phyloP scores from a whole-genome alignment of 305 asterid species.

The Fraxinus paxiana region DNA sequence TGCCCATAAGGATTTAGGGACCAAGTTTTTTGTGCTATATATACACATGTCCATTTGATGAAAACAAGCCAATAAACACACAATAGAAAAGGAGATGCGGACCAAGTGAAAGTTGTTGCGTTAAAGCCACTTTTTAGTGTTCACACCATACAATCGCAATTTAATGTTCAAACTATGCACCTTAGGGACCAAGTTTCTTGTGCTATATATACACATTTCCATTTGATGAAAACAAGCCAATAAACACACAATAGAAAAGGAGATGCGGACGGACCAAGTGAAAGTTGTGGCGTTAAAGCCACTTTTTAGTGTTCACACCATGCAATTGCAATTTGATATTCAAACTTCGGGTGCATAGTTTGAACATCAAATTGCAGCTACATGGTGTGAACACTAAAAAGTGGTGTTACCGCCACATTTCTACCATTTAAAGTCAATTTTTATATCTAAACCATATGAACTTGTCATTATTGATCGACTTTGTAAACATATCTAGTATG shows the following conservation, averaged over 20 bases:
- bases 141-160: background rate
- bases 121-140: background rate
- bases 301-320: background rate
- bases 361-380: background rate
- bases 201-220: background rate
- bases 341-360: background rate
- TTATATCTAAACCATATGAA: background rate
- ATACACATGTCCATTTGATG: background rate
- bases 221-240: background rate
- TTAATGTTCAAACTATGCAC: background rate
- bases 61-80: background rate
- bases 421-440: background rate
- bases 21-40: background rate
- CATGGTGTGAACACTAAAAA: background rate
- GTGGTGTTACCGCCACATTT: background rate
- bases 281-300: background rate
- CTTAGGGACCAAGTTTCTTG: background rate
- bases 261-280: background rate
- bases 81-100: background rate
- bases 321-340: background rate
- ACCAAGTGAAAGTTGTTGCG: background rate
- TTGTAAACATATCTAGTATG: background rate
- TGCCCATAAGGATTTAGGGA: background rate
- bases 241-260: background rate
- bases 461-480: background rate